Base-by-base conservation (phyloP, 306 rosid genomes). In the Trifolium repens region DNA sequence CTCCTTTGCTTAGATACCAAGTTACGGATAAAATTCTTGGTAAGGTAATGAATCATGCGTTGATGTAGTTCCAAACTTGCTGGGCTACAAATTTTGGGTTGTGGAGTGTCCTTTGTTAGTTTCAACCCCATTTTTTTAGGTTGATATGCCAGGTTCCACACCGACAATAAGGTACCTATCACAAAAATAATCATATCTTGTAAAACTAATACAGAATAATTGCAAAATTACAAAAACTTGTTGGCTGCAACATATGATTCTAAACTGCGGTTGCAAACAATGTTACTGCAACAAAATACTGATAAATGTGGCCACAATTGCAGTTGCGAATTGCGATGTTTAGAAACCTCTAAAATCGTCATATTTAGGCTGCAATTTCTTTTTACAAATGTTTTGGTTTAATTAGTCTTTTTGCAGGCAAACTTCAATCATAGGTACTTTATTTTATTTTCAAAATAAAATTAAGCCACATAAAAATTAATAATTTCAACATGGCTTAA, bases 1-100 rank as follows among this genome's bases (percentile, higher is more conserved):
- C 99, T 75, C 49, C 99, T 81, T 78, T 94, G 85, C 90, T 88
- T 92, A 2, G 97, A 92, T 50, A 92, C 97, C 92, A 94, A 85
- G 85, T 91, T 90, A 24, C 96, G 96, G n/a, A 94, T 81, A 52
- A 89, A 82, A 59, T 80, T 91, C 79, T 85, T 84, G 64, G 90
- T 79, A 22, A 94, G 80, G 82, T 88, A 90, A 83, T 79, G 79
- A 67, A 94, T 92, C 80, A 92, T 72, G 5, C 85, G 86, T 62
- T 86, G 80, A 40, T 92, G 93, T 9, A 61, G 15, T 61, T 61
- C 13, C 66, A 90, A 19, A 59, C 81, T 78, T n/a, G 76, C 70
- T 11, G 73, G 74, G 61, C 19, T 60, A 27, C 81, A 84, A 37
- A 46, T 11, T 82, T 80, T 89, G 72, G 79, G 85, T 2, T 81